Evolutionary conservation across 1,139 yeast species (phyloP).

Genomic region (Zygoascus hellenicus): DNA sequence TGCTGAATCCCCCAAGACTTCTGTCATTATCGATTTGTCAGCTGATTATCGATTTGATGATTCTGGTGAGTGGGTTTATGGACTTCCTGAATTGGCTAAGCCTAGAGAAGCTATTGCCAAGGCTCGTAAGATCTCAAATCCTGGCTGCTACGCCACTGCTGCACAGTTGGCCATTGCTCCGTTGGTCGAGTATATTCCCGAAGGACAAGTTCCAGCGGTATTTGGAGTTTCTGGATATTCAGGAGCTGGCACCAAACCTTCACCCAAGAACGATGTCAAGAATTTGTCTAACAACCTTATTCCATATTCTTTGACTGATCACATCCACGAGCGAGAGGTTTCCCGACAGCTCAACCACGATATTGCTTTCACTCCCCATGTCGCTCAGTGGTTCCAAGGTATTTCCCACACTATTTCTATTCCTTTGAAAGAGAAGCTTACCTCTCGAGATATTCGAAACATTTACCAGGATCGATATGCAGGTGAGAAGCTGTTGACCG

Average conservation of each 20-base stretch:
- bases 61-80: conserved; percentile 85
- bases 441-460: conserved; percentile 77
- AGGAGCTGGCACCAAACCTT: conserved; percentile 98
- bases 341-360: conserved; percentile 69
- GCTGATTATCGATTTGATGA: conserved; percentile 95
- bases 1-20: conserved; percentile 44
- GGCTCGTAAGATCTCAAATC: conserved; percentile 88
- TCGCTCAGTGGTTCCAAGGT: conserved; percentile 99
- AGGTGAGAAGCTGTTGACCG: conserved; percentile 78
- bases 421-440: conserved; percentile 69
- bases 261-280: conserved; percentile 84
- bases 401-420: conserved; percentile 87
- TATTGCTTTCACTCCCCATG: conserved; percentile 93
- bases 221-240: conserved; percentile 98
- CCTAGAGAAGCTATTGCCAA: conserved; percentile 57
- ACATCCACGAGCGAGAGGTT: conserved; percentile 91
- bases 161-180: conserved; percentile 94
- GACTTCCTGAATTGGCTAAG: conserved; percentile 69
- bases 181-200: conserved; percentile 45
- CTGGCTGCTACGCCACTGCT: conserved; percentile 98
- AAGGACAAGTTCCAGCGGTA: conserved; percentile 65
- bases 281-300: conserved; percentile 74
- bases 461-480: conserved; percentile 84
- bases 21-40: conserved; percentile 84
- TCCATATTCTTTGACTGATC: conserved; percentile 95